phyloP scores from a whole-genome alignment of 805 yeast species.

The Sugiyamaella floridensis region DNA sequence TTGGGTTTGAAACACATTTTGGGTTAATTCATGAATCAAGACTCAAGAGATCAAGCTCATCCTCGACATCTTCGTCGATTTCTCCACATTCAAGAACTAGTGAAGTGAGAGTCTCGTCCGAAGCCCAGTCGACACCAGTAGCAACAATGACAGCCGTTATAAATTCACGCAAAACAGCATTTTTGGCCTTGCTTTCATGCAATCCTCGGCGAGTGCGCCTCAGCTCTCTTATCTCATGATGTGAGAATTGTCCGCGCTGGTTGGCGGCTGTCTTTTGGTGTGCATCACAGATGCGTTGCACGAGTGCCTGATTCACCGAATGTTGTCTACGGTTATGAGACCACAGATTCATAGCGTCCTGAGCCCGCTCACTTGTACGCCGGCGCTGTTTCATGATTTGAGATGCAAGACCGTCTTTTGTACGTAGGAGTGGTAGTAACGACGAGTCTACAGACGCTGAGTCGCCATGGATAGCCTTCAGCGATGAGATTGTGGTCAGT shows the following conservation, averaged over 20 bases:
- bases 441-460: too few species aligned
- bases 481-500: background rate
- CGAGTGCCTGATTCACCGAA: slow-evolving; percentile 2
- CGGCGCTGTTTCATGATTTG: background rate
- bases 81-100: slow-evolving; percentile 14
- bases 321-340: slow-evolving; percentile 2
- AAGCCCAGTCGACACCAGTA: slow-evolving; percentile 20
- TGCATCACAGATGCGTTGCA: slow-evolving; percentile 1
- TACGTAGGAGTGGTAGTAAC: too few species aligned
- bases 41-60: background rate
- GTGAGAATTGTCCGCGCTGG: slow-evolving; percentile 6
- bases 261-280: background rate
- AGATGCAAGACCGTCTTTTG: background rate
- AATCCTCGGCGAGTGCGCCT: background rate
- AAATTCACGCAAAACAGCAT: slow-evolving; percentile 16
- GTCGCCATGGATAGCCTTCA: background rate
- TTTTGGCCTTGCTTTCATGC: slow-evolving; percentile 3
- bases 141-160: slow-evolving; percentile 18
- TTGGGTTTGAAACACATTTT: background rate
- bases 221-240: slow-evolving; percentile 6
- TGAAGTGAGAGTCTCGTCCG: slow-evolving; percentile 4
- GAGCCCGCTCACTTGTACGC: background rate
- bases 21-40: background rate
- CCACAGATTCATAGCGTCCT: background rate
- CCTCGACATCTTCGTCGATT: background rate